Conservation (phyloP, 176 grass and related monocot genomes). For the Ananas comosus region DNA sequence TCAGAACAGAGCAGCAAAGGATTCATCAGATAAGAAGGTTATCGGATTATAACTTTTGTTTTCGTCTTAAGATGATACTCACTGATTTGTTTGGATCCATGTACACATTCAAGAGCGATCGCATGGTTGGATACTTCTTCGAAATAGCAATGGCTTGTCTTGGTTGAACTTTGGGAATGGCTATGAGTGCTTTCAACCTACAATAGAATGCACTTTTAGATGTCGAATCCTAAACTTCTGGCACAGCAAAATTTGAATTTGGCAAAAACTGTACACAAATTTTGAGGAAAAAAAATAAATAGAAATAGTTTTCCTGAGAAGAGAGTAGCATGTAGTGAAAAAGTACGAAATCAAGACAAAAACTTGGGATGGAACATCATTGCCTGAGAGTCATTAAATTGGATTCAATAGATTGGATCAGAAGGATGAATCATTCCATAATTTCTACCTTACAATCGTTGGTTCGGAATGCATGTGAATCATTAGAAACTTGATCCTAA, state of each 20-base stretch:
- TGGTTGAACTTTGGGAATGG: conserved; percentile 60
- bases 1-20: conserved; percentile 15
- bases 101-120: conserved; percentile 70
- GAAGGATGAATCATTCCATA: too few species aligned
- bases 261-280: background rate
- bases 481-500: too few species aligned
- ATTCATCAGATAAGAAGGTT: background rate
- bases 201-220: too few species aligned
- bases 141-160: conserved; percentile 51
- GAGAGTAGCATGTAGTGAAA: too few species aligned
- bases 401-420: too few species aligned
- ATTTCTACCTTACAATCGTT: too few species aligned
- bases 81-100: conserved; percentile 77
- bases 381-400: too few species aligned
- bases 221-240: too few species aligned
- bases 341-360: background rate
- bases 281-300: background rate
- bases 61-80: conserved; percentile 17
- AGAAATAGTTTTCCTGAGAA: background rate
- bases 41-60: background rate
- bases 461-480: too few species aligned
- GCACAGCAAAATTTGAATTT: background rate
- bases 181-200: conserved; percentile 83
- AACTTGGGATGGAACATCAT: too few species aligned
- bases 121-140: conserved; percentile 81